Conservation (phyloP, 164 flowering plant genomes). For the Vitis cinerea region DNA sequence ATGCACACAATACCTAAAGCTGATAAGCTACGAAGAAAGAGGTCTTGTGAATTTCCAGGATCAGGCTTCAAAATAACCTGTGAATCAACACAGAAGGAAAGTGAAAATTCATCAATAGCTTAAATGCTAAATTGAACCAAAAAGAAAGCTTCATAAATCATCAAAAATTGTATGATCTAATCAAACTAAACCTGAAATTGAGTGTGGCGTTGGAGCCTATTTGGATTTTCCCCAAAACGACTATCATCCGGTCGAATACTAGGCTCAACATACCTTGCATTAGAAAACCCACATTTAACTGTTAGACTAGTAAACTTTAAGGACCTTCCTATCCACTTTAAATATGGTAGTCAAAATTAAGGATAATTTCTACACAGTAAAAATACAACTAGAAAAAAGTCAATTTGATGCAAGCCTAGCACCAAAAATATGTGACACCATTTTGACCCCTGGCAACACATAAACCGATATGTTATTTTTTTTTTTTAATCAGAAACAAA, state of each 20-base stretch:
- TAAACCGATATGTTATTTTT: no score
- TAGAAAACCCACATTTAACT: slow-evolving; percentile 22
- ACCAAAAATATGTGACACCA: no score
- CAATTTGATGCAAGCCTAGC: not conserved
- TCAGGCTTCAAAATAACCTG: slow-evolving; percentile 98
- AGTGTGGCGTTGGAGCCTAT: slow-evolving; percentile 94
- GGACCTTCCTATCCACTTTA: not conserved
- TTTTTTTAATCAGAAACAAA: no score
- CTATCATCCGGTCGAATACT: slow-evolving; percentile 99
- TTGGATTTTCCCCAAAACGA: slow-evolving; percentile 97
- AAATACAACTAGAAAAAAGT: not conserved
- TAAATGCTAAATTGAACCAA: not conserved
- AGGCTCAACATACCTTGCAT: slow-evolving; percentile 84
- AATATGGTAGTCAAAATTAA: no score
- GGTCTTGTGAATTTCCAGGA: slow-evolving; percentile 98
- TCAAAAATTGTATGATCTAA: not conserved
- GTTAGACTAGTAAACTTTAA: not conserved
- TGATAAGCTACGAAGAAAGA: slow-evolving; percentile 77
- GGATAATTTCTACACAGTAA: no score
- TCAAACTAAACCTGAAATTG: slow-evolving; percentile 76
- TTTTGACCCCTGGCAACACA: no score
- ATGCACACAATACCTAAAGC: slow-evolving; percentile 64
- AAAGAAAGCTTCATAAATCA: not conserved
- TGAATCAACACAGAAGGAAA: slow-evolving; percentile 18
- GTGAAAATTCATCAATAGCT: not conserved